Base-by-base conservation (phyloP, 805 yeast species). In the Millerago galiae region DNA sequence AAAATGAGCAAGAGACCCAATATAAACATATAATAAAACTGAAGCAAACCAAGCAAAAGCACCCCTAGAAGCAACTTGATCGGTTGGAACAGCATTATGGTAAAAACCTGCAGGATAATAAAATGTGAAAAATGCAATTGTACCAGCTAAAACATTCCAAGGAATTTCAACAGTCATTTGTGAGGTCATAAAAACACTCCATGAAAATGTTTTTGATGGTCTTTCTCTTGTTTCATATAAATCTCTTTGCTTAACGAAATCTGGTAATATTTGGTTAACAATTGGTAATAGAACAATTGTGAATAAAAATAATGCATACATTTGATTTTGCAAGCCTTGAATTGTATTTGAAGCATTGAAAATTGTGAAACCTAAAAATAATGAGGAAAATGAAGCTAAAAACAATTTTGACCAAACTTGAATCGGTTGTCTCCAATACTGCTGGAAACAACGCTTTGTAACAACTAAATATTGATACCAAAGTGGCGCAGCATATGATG, bases 281-380 rank as follows among this genome's bases (percentile, higher is more conserved):
- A 79, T 55, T 24, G 83, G 78, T 49, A 71, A 70, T 62, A 78
- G 70, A 38, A 73, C 65, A 52, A 76, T 69, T 33, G 76, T 56
- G 53, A 78, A 73, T 89, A 83, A 82, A 66, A 84, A 85, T 34
- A 81, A 56, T 4, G 88, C 70, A 53, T 83, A 76, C 88, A 84
- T 79, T 66, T 83, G 93, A 63, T 86, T 85, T 61, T 87, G 95
- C 54, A 85, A 60, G 56, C 86, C 81, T 63, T 77, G 91, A 38
- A 73, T 55, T 3, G 86, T 70, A 21, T 69, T 72, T 45, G 70
- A 68, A 24, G 91, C 84, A 48, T 79, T 79, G 69, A 75, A 85
- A 62, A 82, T 81, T 4, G 88, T 74, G 61, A 83, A 83, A 42
- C 89, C 89, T 56, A 80, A 79, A 67, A 82, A 82, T 29, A 83